Base-by-base conservation (phyloP, 805 yeast species). In the Nakazawaea populi region DNA sequence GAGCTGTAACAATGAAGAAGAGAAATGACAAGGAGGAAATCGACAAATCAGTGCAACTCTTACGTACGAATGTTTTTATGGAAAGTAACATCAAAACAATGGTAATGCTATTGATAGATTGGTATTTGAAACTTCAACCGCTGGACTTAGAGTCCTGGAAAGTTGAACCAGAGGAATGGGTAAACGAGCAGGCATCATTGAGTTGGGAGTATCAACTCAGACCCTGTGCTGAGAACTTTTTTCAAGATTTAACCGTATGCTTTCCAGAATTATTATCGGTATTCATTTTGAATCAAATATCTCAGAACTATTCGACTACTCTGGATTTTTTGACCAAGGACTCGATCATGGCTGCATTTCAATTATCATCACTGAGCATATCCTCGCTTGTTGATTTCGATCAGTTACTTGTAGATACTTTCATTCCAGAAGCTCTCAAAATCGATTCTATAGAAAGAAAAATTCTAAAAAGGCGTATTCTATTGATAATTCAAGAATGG, bases 111-210 rank as follows among this genome's bases (percentile, higher is more conserved):
- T 70, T 91, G 36, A 82, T 90, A 52, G 73, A 76, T 40, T 84
- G 85, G 80, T 91, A 89, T 65, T 72, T 94, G 55, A 78, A 85
- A 51, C 66, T 91, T 45, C 79, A 83, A 52, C 89, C 92, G 0
- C 65, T 76, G 1, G 97, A 91, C 62, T 65, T 92, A 45, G 95
- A 87, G 58, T 71, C 80, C 38, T 94, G 98, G 98, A 63, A 73
- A 10, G 65, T 77, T 14, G 96, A 90, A 53, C 97, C 98, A 0
- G 98, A 90, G 63, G 97, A 89, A 64, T 94, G 96, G 89, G 82
- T 87, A 24, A 82, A 83, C 55, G 96, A 89, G 60, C 96, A 90
- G 57, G 69, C 84, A 52, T 76, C 82, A 47, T 71, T 81, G 5
- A 83, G 85, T 61, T 89, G 88, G 83, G 97, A 91, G 61, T 89